phyloP scores from a whole-genome alignment of 2,329 filamentous ascomycete species.

The Apiospora saccharicola region DNA sequence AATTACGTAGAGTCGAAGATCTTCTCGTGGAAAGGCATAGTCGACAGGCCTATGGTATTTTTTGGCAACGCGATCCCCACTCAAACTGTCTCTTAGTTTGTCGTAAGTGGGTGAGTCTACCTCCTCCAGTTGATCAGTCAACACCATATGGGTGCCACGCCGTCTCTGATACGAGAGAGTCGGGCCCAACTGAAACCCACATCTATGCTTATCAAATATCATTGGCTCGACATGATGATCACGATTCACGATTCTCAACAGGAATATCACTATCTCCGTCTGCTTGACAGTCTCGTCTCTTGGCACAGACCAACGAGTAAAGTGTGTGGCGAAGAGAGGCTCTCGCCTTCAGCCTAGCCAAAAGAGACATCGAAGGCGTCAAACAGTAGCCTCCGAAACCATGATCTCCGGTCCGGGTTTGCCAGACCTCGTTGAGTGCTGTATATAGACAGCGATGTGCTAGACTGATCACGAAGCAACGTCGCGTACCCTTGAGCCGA shows the following conservation, averaged over 20 bases:
- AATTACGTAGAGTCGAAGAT: background rate
- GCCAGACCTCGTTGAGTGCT: background rate
- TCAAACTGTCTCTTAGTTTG: background rate
- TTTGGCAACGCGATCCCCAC: conserved; percentile 1
- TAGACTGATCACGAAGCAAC: background rate
- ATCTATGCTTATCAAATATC: background rate
- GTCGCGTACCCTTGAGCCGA: background rate
- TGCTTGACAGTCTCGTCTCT: background rate
- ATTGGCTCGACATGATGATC: background rate
- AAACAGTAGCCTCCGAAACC: background rate
- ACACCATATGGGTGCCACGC: background rate
- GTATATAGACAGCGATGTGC: background rate
- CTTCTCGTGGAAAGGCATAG: background rate
- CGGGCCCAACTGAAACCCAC: background rate
- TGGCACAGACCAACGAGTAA: background rate
- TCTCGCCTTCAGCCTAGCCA: background rate
- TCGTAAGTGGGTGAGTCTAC: background rate
- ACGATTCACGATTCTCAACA: background rate
- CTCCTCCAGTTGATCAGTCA: background rate
- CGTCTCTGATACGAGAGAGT: background rate
- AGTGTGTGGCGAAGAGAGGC: background rate
- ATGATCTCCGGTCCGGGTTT: background rate
- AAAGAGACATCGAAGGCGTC: background rate
- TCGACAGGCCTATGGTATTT: background rate
- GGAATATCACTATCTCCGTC: background rate